These are phyloP conservation scores for Leccinum subgranulosum DNA, from an alignment of 768 basidiomycete species.

Conservation along the genomic window DNA sequence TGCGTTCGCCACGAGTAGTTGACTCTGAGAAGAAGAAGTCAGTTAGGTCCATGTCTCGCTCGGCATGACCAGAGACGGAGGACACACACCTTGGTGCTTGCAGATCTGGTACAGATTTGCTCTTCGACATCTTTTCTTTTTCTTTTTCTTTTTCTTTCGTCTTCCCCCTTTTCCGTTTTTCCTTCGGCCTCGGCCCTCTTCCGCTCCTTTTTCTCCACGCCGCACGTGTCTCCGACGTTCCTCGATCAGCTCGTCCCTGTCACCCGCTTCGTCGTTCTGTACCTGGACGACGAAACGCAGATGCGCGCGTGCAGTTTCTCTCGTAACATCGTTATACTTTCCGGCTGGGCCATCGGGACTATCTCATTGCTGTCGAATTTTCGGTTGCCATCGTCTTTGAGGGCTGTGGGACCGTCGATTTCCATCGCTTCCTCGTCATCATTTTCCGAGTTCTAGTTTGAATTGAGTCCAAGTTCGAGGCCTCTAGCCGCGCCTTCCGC, in stretches of 20 bases:
- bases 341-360: conserved; percentile 62
- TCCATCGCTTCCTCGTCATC: conserved; percentile 22
- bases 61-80: conserved; percentile 1
- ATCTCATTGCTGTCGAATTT: conserved; percentile 23
- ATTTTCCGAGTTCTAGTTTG: conserved; percentile 24
- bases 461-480: too few relatives aligned
- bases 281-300: conserved; percentile 51
- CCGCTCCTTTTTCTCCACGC: conserved; percentile 81
- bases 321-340: conserved; percentile 61
- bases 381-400: conserved; percentile 6
- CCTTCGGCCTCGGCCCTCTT: conserved; percentile 48
- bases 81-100: conserved; percentile 49
- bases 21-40: conserved; percentile 41
- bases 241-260: conserved; percentile 80
- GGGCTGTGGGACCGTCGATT: conserved; percentile 31
- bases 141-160: conserved; percentile 41
- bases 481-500: conserved; percentile 38
- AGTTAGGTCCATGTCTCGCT: neutral
- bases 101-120: conserved; percentile 30
- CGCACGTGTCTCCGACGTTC: conserved; percentile 74
- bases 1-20: conserved; percentile 53
- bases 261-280: conserved; percentile 43
- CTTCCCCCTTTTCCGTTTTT: conserved; percentile 45
- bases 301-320: conserved; percentile 77
- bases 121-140: conserved; percentile 12